phyloP scores from a whole-genome alignment of 2,329 filamentous ascomycete genomes.

The Fusarium xyrophilum region DNA sequence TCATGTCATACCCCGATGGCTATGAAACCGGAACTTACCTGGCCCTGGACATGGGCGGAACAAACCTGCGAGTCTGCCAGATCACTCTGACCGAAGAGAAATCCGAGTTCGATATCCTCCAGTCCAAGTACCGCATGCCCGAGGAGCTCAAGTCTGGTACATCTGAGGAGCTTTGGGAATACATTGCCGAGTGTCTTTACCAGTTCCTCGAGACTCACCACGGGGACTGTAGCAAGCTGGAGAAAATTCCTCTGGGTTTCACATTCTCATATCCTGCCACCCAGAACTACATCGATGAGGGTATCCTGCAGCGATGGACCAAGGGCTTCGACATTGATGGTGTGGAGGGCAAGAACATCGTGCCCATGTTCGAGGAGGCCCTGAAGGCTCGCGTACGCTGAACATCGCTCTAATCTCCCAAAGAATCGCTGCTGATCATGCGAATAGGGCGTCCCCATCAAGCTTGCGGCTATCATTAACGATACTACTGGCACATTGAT shows the following conservation, averaged over 20 bases:
- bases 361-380: constrained; percentile 84
- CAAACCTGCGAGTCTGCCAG: constrained; percentile 93
- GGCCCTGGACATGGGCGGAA: constrained; percentile 94
- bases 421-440: constrained; percentile 26
- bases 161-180: constrained; percentile 89
- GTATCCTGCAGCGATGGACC: constrained; percentile 92
- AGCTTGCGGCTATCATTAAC: constrained; percentile 91
- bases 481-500: constrained; percentile 98
- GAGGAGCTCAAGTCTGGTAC: constrained; percentile 88
- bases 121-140: constrained; percentile 95
- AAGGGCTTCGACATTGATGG: constrained; percentile 96
- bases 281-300: constrained; percentile 92
- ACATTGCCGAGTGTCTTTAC: constrained; percentile 89
- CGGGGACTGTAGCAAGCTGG: constrained; percentile 66
- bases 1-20: constrained; percentile 86
- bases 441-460: constrained; percentile 83
- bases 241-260: constrained; percentile 82
- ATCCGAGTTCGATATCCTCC: constrained; percentile 91
- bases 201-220: constrained; percentile 91
- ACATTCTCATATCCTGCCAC: constrained; percentile 96
- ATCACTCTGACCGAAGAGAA: constrained; percentile 86
- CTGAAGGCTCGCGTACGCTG: constrained; percentile 62
- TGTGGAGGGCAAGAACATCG: constrained; percentile 89
- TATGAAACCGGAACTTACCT: constrained; percentile 87
- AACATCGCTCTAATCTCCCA: too few relatives aligned